These are phyloP conservation scores for Geotrichum bryndzae DNA, from an alignment of 1,139 yeast genomes.

Conservation along the genomic window DNA sequence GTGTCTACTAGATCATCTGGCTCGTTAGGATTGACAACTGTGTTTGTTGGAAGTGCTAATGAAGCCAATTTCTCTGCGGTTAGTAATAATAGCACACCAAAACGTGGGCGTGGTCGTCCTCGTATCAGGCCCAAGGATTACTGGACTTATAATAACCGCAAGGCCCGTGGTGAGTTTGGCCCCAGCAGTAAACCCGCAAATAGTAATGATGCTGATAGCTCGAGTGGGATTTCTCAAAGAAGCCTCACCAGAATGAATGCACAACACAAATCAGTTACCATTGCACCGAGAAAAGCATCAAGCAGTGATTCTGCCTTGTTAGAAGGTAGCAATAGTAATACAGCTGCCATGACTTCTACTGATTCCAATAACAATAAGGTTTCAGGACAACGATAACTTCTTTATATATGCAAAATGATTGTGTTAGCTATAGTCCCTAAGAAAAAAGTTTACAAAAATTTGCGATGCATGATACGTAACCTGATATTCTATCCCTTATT, in stretches of 20 bases:
- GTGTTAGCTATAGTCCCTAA: not conserved
- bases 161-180: slow-evolving; percentile 10
- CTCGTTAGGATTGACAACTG: not conserved
- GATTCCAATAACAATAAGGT: not conserved
- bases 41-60: not conserved
- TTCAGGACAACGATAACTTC: not conserved
- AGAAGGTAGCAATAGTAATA: not conserved
- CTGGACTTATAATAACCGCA: slow-evolving; percentile 9
- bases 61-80: not conserved
- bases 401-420: not conserved
- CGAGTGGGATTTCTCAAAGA: not conserved
- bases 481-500: no score
- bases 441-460: no score
- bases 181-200: not conserved
- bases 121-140: slow-evolving; percentile 10
- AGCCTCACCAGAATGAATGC: not conserved
- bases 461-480: no score
- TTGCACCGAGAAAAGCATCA: not conserved
- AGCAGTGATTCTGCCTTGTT: not conserved
- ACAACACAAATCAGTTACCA: not conserved
- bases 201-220: not conserved
- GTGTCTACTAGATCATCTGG: not conserved
- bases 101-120: slow-evolving; percentile 11
- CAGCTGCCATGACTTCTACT: not conserved
- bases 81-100: not conserved